Conservation (phyloP, 140 eudicot species). For the Senecio squalidus region DNA sequence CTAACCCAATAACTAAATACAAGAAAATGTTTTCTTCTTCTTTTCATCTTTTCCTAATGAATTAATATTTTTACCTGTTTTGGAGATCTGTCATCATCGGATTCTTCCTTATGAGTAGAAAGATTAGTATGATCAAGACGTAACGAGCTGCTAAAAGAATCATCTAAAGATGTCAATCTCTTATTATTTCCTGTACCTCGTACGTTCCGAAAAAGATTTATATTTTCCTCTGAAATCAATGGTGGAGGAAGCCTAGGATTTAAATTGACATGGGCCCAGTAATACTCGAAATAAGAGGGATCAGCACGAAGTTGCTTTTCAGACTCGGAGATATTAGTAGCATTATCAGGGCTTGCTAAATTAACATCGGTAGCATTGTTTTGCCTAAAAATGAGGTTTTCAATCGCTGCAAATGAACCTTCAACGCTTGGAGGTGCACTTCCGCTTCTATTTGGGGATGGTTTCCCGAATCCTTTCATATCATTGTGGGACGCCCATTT, state of each 20-base stretch:
- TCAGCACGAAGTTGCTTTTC: slow-evolving; percentile 46
- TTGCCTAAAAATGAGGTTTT: slow-evolving; percentile 37
- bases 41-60: neutral
- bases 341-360: slow-evolving; percentile 10
- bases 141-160: slow-evolving; percentile 29
- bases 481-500: slow-evolving; percentile 55
- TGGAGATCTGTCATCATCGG: slow-evolving; percentile 42
- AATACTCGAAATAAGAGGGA: slow-evolving; percentile 45
- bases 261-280: slow-evolving; percentile 37
- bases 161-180: slow-evolving; percentile 39
- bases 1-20: too few relatives aligned
- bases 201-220: slow-evolving; percentile 21
- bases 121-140: slow-evolving; percentile 34
- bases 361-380: slow-evolving; percentile 18
- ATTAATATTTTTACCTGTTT: slow-evolving; percentile 13
- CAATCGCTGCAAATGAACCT: slow-evolving; percentile 66
- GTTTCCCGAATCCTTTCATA: slow-evolving; percentile 43
- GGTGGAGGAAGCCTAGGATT: slow-evolving; percentile 59
- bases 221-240: slow-evolving; percentile 38
- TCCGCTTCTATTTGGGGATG: slow-evolving; percentile 62
- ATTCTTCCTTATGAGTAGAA: slow-evolving; percentile 62
- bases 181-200: slow-evolving; percentile 25
- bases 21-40: neutral
- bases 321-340: slow-evolving; percentile 16
- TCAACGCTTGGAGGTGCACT: slow-evolving; percentile 89